Evolutionary conservation across 345 rosid genomes (phyloP).

Genomic region (Passiflora organensis): DNA sequence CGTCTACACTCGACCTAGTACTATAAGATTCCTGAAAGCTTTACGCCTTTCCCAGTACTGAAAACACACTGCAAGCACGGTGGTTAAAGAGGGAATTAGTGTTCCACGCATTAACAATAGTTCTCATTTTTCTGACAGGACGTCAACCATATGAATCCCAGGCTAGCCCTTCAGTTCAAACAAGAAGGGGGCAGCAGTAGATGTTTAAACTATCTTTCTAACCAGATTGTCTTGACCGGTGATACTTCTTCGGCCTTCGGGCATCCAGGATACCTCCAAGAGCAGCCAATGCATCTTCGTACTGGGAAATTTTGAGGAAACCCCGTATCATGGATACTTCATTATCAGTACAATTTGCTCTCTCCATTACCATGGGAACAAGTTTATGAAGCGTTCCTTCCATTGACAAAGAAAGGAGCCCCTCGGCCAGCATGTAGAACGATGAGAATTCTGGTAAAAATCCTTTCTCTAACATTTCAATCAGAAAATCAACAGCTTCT

Average conservation of each 20-base stretch:
- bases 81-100: too few relatives aligned
- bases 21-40: too few relatives aligned
- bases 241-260: slow-evolving; percentile 32
- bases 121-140: too few relatives aligned
- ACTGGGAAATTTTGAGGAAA: slow-evolving; percentile 60
- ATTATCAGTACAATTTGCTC: slow-evolving; percentile 47
- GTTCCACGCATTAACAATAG: too few relatives aligned
- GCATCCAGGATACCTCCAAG: slow-evolving; percentile 51
- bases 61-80: too few relatives aligned
- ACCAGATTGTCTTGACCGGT: slow-evolving; percentile 30
- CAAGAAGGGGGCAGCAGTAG: neutral
- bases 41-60: too few relatives aligned
- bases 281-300: slow-evolving; percentile 66
- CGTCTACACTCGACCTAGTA: too few relatives aligned
- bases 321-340: slow-evolving; percentile 68
- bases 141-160: too few relatives aligned
- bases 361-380: slow-evolving; percentile 59
- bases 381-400: slow-evolving; percentile 61
- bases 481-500: slow-evolving; percentile 57
- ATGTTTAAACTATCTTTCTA: neutral
- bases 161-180: neutral
- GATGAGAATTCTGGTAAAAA: slow-evolving; percentile 63
- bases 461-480: slow-evolving; percentile 71
- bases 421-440: slow-evolving; percentile 80
- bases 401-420: slow-evolving; percentile 61